Evolutionary conservation across 352 stramenopile species (phyloP), one percentile per base, ranked within the genome.

Genomic region (Phytophthora multivora): DNA sequence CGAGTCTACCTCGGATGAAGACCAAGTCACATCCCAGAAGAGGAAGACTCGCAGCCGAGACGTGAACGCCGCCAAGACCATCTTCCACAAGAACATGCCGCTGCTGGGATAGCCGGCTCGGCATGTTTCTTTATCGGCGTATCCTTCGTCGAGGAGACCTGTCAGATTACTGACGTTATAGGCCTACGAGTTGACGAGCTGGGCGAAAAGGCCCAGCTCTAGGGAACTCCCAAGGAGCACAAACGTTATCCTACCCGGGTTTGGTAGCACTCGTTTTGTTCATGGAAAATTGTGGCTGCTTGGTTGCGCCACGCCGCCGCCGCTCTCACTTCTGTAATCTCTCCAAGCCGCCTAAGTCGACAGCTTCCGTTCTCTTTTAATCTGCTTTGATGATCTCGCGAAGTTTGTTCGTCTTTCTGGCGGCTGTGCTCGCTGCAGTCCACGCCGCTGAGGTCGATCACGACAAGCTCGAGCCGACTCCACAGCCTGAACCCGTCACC

Each of bases 231-330:
- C n/a, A n/a, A n/a, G n/a, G n/a, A n/a, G n/a, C 21, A 48, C 41
- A 50, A 49, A 36, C 43, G 43, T 50, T 50, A 50, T 50, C 43
- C 43, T 23, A 21, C 25, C 19, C 15, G 40, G 40, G 19, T n/a
- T 45, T 47, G 9, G 3, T 16, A 12, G 40, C 40, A 30, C 40
- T 28, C 18, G 13, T 28, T 47, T 50, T 50, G 41, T 28, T 21
- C 43, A 33, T 33, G 4, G 25, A n/a, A 50, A 50, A 25, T 50
- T 23, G 25, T 13, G 42, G 12, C 12, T 50, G 23, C 33, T 50
- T 36, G 21, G 13, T 48, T 10, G 41, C 5, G 19, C 41, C 11
- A 13, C 16, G 41, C 23, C 41, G 21, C 6, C 6, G 19, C 25
- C 12, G 21, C 19, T 15, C 43, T 50, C 23, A 50, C 13, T 50